Evolutionary conservation across 2,329 filamentous ascomycete species (phyloP), one percentile per base, ranked within the genome.

Genomic region (Paracamarosporium sp.): DNA sequence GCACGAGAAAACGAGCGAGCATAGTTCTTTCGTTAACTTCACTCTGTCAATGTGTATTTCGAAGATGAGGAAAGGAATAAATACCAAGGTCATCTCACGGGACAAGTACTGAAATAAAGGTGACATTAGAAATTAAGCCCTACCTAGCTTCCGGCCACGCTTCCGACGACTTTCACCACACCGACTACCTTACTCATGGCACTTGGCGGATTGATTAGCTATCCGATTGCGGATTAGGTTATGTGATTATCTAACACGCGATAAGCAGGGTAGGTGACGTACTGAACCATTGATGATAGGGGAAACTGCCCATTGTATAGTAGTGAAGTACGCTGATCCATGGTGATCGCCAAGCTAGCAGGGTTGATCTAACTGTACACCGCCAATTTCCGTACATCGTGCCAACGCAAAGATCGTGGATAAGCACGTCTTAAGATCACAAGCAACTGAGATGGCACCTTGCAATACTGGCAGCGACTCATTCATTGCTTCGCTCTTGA

Each of bases 401-500:
- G 33, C 13, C 15, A 17, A n/a, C n/a, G n/a, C n/a, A n/a, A n/a
- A n/a, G n/a, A n/a, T n/a, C n/a, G n/a, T n/a, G n/a, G n/a, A n/a
- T n/a, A n/a, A n/a, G n/a, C n/a, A n/a, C n/a, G n/a, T n/a, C n/a
- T n/a, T n/a, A n/a, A n/a, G n/a, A n/a, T n/a, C n/a, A 35, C 33
- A 35, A 35, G n/a, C 33, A n/a, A 35, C 12, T 35, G 3, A 7
- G 4, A 35, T 15, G 17, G 33, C 12, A 15, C 5, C 35, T 6
- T 9, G 44, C n/a, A 22, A 31, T 12, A 9, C 15, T 27, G 13
- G 28, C 27, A 20, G 25, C 27, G n/a, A 13, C 25, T 20, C 17
- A 31, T 33, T 20, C 17, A 31, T 33, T 47, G 25, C 11, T 24
- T 53, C 12, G 22, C 9, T 33, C 60, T 57, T 2, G 50, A 50